Evolutionary conservation across 2,329 filamentous ascomycete genomes (phyloP), one percentile per base, ranked within the genome.

Genomic region (Microcera coccophila): DNA sequence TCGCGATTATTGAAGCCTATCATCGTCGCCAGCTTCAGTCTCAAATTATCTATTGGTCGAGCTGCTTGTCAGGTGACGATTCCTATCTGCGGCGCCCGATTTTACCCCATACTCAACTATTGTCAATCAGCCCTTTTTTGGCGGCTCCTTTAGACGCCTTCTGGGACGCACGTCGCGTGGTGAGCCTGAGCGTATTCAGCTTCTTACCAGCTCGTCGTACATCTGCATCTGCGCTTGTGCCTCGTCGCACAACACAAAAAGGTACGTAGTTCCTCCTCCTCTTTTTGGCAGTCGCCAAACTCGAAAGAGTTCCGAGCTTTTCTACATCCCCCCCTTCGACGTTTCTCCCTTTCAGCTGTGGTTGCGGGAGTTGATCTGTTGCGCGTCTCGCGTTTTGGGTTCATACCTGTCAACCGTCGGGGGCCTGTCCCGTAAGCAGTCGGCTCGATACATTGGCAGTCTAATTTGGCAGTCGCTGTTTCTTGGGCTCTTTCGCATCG

Each of bases 31-130:
- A 73, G 58, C 66, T 55, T 64, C 61, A 47, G 48, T 57, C 53
- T 73, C 62, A 61, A 52, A 54, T 40, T 63, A 63, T 63, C 58
- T 58, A 78, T 79, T 79, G 75, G 74, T 57, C 62, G 51, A 60
- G 45, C 46, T 45, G 47, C 44, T 54, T 53, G 67, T 78, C 76
- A 77, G 74, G 73, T 79, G 76, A 79, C 75, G 54, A 49, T 40
- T 49, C 48, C 46, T 56, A 50, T 46, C 62, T 63, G 62, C 61
- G 61, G 62, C 60, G 59, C 57, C 55, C 50, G 49, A 49, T 48
- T 57, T 53, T 56, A 55, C 56, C 47, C 52, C 54, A 52, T 44
- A 55, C 46, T 53, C 42, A 39, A n/a, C 36, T 40, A 38, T 50
- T 41, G 40, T 59, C 56, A 57, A 55, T 54, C 50, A 32, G 29